Percentiles rank a stretch among this genome's conserved stretches.
Conservation (phyloP, 1,284 basidiomycete species). For the Cryptococcus sp. region DNA sequence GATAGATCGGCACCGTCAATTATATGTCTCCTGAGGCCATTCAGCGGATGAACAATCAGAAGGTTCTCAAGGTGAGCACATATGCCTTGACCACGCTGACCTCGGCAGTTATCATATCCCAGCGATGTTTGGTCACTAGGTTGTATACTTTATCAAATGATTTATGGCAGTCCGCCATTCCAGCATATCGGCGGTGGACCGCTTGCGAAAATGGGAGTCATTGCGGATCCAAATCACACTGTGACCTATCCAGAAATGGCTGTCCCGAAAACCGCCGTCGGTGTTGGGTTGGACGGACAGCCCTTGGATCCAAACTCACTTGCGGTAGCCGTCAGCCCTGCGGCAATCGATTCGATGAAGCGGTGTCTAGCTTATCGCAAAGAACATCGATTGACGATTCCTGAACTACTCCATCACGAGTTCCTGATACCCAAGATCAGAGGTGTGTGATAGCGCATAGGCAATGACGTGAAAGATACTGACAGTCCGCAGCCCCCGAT, state of each 20-base stretch:
- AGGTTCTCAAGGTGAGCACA: constrained; percentile 49
- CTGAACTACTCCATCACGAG: constrained; percentile 54
- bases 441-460: constrained; percentile 10
- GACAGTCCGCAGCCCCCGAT: constrained; percentile 10
- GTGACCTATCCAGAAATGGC: constrained; percentile 56
- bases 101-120: constrained; percentile 56
- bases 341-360: constrained; percentile 56
- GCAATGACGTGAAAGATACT: neutral
- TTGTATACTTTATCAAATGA: constrained; percentile 95
- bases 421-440: constrained; percentile 45
- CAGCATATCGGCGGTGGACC: constrained; percentile 78
- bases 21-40: constrained; percentile 96
- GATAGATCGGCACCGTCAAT: constrained; percentile 85
- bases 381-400: constrained; percentile 56
- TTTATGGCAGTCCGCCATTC: constrained; percentile 89
- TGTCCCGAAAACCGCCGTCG: constrained; percentile 44
- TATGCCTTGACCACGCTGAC: neutral
- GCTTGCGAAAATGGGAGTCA: constrained; percentile 57
- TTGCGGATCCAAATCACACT: constrained; percentile 55
- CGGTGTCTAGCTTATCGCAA: constrained; percentile 56
- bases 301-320: constrained; percentile 37
- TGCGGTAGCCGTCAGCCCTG: constrained; percentile 51
- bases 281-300: constrained; percentile 32
- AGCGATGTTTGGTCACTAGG: constrained; percentile 98
- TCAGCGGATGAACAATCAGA: constrained; percentile 58